Percentiles rank a stretch among this genome's conserved stretches.
phyloP scores from a whole-genome alignment of 345 rosid species.

The Eutrema heterophyllum region DNA sequence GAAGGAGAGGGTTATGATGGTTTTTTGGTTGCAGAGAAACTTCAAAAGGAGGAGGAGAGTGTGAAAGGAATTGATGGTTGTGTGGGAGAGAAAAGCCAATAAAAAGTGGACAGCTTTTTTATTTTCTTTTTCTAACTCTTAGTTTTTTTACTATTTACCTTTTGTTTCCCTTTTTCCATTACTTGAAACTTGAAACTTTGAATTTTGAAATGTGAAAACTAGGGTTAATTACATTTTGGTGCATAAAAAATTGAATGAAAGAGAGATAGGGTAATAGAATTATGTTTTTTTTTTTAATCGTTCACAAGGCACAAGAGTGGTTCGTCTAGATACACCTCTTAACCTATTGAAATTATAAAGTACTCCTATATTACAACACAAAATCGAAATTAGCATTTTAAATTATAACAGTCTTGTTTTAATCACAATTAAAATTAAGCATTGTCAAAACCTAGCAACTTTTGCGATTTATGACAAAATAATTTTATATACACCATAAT shows the following conservation, averaged over 20 bases:
- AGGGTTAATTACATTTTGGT: constrained; percentile 21
- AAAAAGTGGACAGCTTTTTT: constrained; percentile 22
- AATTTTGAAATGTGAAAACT: constrained; percentile 19
- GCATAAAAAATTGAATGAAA: background rate
- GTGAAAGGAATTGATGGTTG: constrained; percentile 36
- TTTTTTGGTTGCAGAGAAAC: constrained; percentile 11
- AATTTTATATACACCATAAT: background rate
- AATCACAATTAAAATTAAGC: background rate
- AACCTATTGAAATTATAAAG: background rate
- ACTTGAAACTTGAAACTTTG: constrained; percentile 28
- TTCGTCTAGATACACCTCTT: background rate
- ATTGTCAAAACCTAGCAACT: background rate
- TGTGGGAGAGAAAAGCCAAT: constrained; percentile 29
- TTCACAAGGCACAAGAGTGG: constrained; percentile 8
- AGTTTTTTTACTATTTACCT: constrained; percentile 17
- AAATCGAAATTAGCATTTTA: background rate
- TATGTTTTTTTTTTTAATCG: background rate
- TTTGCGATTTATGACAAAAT: background rate
- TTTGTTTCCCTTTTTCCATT: constrained; percentile 16
- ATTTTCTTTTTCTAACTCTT: background rate
- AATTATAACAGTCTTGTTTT: background rate
- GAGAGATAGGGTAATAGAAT: background rate
- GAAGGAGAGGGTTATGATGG: constrained; percentile 13
- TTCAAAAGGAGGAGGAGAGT: constrained; percentile 14
- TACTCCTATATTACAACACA: background rate